Evolutionary conservation across 1,139 yeast genomes (phyloP).

Genomic region (Hyphopichia fennica): DNA sequence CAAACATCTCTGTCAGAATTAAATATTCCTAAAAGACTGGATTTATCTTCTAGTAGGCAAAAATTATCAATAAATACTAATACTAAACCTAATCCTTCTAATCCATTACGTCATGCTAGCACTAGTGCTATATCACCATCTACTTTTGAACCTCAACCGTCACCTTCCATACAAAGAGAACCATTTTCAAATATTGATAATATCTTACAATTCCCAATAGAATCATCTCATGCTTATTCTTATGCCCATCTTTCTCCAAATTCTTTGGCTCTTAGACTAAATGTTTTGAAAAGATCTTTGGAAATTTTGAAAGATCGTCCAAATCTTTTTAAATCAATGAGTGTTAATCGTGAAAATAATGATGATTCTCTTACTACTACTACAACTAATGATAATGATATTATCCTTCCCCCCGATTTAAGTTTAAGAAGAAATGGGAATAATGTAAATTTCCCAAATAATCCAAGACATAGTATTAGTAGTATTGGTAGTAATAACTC

Average conservation of each 20-base stretch:
- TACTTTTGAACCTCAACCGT: background rate
- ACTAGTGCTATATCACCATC: background rate
- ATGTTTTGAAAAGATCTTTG: conserved; percentile 71
- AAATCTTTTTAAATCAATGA: conserved; percentile 39
- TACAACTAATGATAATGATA: background rate
- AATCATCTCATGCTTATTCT: conserved; percentile 82
- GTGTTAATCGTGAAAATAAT: conserved; percentile 5
- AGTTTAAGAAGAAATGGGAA: background rate
- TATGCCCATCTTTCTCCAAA: conserved; percentile 82
- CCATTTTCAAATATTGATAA: conserved; percentile 1
- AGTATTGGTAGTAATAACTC: background rate
- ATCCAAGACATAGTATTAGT: background rate
- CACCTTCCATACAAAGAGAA: background rate
- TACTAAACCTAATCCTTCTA: no score
- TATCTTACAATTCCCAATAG: conserved; percentile 61
- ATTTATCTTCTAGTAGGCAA: background rate
- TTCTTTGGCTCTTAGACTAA: conserved; percentile 72
- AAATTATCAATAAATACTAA: conserved; percentile 1
- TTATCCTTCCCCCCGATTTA: background rate
- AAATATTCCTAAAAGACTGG: background rate
- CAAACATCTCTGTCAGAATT: background rate
- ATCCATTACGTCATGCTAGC: background rate
- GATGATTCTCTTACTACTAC: conserved; percentile 1
- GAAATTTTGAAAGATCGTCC: conserved; percentile 71
- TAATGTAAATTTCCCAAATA: no score